Evolutionary conservation across 768 basidiomycete genomes (phyloP).

Genomic region (Serpula lacrymans): DNA sequence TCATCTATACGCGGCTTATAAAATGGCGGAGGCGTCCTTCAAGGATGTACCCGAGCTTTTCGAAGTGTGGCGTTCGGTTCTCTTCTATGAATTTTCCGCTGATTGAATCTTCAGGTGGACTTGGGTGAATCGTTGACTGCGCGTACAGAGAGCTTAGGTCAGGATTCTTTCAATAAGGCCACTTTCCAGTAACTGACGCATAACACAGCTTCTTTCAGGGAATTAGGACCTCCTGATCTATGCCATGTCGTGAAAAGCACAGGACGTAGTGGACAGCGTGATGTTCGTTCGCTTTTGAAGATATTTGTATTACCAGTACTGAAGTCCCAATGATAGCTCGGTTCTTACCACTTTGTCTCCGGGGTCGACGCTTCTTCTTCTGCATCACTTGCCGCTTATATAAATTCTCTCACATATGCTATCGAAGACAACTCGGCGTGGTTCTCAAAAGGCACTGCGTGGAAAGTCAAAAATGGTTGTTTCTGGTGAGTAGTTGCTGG

Average conservation of each 20-base stretch:
- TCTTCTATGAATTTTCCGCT: background rate
- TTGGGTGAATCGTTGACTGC: slow-evolving; percentile 87
- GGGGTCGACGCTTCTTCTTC: slow-evolving; percentile 99
- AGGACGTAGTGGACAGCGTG: slow-evolving; percentile 78
- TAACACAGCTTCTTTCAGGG: slow-evolving; percentile 81
- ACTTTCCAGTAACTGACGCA: slow-evolving; percentile 12
- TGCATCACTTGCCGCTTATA: slow-evolving; percentile 95
- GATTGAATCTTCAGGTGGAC: slow-evolving; percentile 56
- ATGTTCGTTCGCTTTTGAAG: slow-evolving; percentile 51
- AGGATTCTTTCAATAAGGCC: slow-evolving; percentile 26
- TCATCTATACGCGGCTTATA: no score
- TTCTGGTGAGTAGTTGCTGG: slow-evolving; percentile 67
- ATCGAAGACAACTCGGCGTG: slow-evolving; percentile 90
- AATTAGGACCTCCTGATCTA: slow-evolving; percentile 95
- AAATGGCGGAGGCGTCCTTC: slow-evolving; percentile 71
- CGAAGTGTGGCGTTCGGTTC: slow-evolving; percentile 54
- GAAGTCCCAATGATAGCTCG: slow-evolving; percentile 50
- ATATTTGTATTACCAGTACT: slow-evolving; percentile 3
- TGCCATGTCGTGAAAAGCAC: slow-evolving; percentile 94
- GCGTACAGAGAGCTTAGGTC: slow-evolving; percentile 89
- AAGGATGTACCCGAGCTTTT: slow-evolving; percentile 97
- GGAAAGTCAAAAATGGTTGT: slow-evolving; percentile 91
- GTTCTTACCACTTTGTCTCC: slow-evolving; percentile 96
- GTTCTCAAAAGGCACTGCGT: slow-evolving; percentile 81
- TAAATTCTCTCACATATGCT: slow-evolving; percentile 96